These are phyloP conservation scores for Lactarius quietus DNA, from an alignment of 768 basidiomycete genomes.

Conservation along the genomic window DNA sequence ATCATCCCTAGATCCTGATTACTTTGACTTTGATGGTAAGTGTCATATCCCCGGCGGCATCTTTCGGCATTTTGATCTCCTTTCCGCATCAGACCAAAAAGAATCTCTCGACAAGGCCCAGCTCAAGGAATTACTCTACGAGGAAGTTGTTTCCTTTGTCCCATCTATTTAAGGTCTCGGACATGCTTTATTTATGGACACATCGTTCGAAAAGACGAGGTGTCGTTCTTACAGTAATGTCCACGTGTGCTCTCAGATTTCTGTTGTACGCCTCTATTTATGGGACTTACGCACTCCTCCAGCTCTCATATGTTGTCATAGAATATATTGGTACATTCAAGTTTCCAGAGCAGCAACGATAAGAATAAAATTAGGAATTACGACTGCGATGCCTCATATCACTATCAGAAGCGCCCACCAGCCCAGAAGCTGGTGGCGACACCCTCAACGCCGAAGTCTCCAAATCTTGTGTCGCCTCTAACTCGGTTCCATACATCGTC, in stretches of 20 bases:
- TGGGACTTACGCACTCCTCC: not conserved
- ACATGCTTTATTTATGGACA: slow-evolving; percentile 9
- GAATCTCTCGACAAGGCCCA: slow-evolving; percentile 74
- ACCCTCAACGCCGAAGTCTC: slow-evolving; percentile 78
- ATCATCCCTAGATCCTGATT: slow-evolving; percentile 74
- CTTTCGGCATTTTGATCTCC: slow-evolving; percentile 1
- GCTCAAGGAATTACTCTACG: slow-evolving; percentile 78
- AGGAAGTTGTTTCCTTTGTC: slow-evolving; percentile 76
- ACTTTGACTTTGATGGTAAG: slow-evolving; percentile 89
- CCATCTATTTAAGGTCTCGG: slow-evolving; percentile 48
- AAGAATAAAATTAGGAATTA: slow-evolving; percentile 23
- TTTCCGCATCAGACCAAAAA: slow-evolving; percentile 49
- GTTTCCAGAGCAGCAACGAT: slow-evolving; percentile 7
- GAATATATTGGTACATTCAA: slow-evolving; percentile 16
- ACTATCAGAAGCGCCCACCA: slow-evolving; percentile 42
- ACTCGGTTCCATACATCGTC: slow-evolving; percentile 83
- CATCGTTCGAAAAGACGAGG: not conserved
- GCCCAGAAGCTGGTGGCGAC: slow-evolving; percentile 73
- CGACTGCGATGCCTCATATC: not conserved
- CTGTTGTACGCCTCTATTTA: not conserved
- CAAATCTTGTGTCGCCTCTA: slow-evolving; percentile 80
- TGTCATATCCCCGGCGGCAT: slow-evolving; percentile 12
- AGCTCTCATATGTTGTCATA: not conserved
- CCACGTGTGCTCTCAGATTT: not conserved
- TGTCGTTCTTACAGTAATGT: not conserved